A percentile compares a stretch with the other conserved stretches of the same genome.
phyloP scores from a whole-genome alignment of 2,329 filamentous ascomycete genomes.

The Aureobasidium pullulans region DNA sequence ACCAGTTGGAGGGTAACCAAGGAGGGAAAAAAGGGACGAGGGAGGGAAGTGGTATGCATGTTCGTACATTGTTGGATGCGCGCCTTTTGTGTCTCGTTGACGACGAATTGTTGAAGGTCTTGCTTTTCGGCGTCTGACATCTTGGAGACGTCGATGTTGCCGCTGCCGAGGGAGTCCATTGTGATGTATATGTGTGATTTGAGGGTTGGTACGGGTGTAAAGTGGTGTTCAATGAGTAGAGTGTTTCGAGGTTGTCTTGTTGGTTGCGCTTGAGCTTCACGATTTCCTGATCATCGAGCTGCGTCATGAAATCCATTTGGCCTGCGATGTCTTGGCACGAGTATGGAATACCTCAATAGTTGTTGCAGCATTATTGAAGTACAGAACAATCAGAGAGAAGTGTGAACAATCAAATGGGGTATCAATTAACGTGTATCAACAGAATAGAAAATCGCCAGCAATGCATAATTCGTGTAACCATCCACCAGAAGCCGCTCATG shows the following conservation, averaged over 20 bases:
- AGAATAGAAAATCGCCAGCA: background rate
- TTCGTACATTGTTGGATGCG: slow-evolving; percentile 48
- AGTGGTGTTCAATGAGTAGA: background rate
- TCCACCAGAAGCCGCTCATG: background rate
- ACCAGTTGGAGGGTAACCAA: background rate
- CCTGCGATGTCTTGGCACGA: background rate
- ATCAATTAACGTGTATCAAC: slow-evolving; percentile 1
- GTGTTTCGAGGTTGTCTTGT: background rate
- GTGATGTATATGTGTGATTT: background rate
- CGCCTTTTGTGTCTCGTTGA: slow-evolving; percentile 80
- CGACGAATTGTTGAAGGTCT: slow-evolving; percentile 79
- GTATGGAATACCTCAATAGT: too few species aligned
- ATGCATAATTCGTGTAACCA: background rate
- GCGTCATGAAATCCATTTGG: slow-evolving; percentile 1
- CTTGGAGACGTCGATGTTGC: slow-evolving; percentile 59
- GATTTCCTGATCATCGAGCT: background rate
- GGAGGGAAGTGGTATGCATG: background rate
- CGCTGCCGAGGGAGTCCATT: slow-evolving; percentile 31
- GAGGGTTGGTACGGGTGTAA: background rate
- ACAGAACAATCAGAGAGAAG: too few species aligned
- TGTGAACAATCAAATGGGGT: background rate
- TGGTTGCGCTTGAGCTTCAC: background rate
- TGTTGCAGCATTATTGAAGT: too few species aligned
- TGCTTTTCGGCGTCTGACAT: slow-evolving; percentile 76
- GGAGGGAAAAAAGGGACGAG: background rate